Percentiles rank a stretch among this genome's conserved stretches.
These are phyloP conservation scores for Naganishia sp. DNA, from an alignment of 1,284 basidiomycete genomes.

Conservation along the genomic window DNA sequence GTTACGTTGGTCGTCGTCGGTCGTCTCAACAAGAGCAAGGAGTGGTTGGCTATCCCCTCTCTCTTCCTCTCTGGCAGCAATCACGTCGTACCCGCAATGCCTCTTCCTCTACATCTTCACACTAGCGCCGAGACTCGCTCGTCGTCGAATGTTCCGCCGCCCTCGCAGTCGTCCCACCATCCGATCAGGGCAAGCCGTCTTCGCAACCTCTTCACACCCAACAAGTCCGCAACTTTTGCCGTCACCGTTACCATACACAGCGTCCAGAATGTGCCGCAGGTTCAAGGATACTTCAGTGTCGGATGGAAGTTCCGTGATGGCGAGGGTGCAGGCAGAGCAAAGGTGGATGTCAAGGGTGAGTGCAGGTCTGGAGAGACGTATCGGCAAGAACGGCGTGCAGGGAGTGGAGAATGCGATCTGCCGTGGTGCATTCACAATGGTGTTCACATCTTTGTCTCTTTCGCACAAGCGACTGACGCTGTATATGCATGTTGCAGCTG, in stretches of 20 bases:
- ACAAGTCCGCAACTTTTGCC: conserved; percentile 30
- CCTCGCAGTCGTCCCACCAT: neutral
- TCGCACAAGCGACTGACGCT: no score
- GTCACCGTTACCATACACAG: conserved; percentile 33
- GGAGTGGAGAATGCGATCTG: no score
- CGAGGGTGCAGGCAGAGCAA: conserved; percentile 15
- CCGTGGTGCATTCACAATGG: no score
- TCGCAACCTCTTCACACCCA: conserved; percentile 23
- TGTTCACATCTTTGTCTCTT: no score
- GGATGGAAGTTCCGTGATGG: conserved; percentile 34
- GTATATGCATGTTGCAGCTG: neutral
- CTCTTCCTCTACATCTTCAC: conserved; percentile 6
- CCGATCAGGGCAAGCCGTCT: conserved; percentile 14
- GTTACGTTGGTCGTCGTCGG: no score
- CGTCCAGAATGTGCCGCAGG: conserved; percentile 33
- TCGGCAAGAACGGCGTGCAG: no score
- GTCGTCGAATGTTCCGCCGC: neutral
- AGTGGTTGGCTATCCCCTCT: neutral
- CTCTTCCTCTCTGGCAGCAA: neutral
- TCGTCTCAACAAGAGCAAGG: neutral
- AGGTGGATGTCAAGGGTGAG: conserved; percentile 28
- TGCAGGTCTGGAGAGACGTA: neutral
- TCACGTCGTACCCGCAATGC: neutral
- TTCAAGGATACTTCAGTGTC: conserved; percentile 30
- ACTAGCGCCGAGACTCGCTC: neutral